These are phyloP conservation scores for Tagetes erecta DNA, from an alignment of 129 eudicot genomes.

Conservation along the genomic window DNA sequence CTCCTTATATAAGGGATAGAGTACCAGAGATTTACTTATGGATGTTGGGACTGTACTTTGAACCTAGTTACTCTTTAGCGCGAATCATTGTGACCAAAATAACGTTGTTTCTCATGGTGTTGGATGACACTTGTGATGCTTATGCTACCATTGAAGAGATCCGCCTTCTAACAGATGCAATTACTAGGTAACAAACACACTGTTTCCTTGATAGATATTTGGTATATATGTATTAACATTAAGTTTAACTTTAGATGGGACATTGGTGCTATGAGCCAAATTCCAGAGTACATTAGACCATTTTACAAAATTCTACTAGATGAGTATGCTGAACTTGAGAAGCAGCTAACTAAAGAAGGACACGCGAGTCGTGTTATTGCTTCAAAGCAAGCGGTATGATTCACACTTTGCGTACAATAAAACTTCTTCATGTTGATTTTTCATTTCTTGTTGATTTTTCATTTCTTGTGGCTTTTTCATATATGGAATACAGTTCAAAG, in stretches of 20 bases:
- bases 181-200: conserved; percentile 20
- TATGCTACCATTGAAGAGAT: conserved; percentile 38
- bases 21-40: conserved; percentile 41
- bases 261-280: conserved; percentile 21
- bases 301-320: conserved; percentile 26
- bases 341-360: conserved; percentile 29
- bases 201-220: neutral
- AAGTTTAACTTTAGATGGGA: conserved; percentile 32
- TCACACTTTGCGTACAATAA: neutral
- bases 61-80: conserved; percentile 39
- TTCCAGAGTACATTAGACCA: conserved; percentile 36
- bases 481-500: conserved; percentile 26
- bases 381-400: conserved; percentile 32
- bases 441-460: neutral
- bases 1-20: conserved; percentile 41
- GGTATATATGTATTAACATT: neutral
- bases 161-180: conserved; percentile 32
- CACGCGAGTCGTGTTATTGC: conserved; percentile 18
- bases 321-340: conserved; percentile 32
- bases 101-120: conserved; percentile 29
- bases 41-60: conserved; percentile 41
- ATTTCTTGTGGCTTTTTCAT: neutral
- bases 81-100: conserved; percentile 35
- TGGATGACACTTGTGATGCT: conserved; percentile 44
- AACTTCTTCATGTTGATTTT: too few species aligned